Evolutionary conservation across 192 early-diverging fungal species (phyloP).

Genomic region (Diversispora eburnea): DNA sequence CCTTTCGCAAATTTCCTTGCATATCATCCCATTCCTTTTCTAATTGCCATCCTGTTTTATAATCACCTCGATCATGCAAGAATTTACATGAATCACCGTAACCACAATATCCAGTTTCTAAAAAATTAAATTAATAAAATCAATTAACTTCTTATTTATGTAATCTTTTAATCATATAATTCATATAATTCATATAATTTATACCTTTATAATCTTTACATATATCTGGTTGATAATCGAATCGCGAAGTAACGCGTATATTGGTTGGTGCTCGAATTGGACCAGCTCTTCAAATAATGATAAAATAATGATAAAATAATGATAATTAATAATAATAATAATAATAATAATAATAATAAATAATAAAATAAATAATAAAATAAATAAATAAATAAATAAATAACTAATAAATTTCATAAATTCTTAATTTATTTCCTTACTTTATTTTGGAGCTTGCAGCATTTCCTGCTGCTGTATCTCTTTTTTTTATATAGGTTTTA

Average conservation of each 20-base stretch:
- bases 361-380: too few relatives aligned
- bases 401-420: too few relatives aligned
- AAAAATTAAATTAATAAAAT: neutral
- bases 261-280: slow-evolving; percentile 68
- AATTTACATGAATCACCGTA: slow-evolving; percentile 98
- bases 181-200: slow-evolving; percentile 21
- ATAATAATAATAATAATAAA: neutral
- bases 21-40: slow-evolving; percentile 95
- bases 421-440: slow-evolving; percentile 7
- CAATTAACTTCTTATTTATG: neutral
- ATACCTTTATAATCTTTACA: slow-evolving; percentile 98
- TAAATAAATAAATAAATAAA: too few relatives aligned
- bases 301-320: slow-evolving; percentile 2
- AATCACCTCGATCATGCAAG: slow-evolving; percentile 95
- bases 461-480: slow-evolving; percentile 42
- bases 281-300: slow-evolving; percentile 51
- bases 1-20: slow-evolving; percentile 57
- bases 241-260: slow-evolving; percentile 74
- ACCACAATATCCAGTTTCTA: slow-evolving; percentile 88
- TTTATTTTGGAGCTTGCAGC: slow-evolving; percentile 53
- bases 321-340: slow-evolving; percentile 1
- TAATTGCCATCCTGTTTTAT: slow-evolving; percentile 97
- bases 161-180: neutral
- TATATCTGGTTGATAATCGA: slow-evolving; percentile 97
- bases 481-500: slow-evolving; percentile 55